These are phyloP conservation scores for Pelargonium nanum DNA, from an alignment of 345 rosid species.

Conservation along the genomic window DNA sequence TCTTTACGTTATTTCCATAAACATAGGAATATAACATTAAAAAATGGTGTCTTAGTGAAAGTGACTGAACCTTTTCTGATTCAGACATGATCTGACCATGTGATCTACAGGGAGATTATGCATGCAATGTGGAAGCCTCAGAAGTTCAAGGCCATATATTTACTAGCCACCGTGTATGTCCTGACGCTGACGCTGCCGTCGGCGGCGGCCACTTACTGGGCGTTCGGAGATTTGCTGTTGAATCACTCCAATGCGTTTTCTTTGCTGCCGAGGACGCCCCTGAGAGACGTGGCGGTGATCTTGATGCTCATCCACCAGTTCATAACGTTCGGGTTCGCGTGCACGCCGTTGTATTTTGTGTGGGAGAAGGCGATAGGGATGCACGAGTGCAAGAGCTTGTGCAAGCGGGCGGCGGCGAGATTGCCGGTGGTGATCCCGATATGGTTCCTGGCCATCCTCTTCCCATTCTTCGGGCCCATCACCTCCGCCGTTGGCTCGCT, in stretches of 20 bases:
- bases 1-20: not conserved
- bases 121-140: slow-evolving; percentile 43
- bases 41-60: slow-evolving; percentile 23
- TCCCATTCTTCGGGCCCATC: slow-evolving; percentile 34
- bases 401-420: slow-evolving; percentile 26
- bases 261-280: slow-evolving; percentile 20
- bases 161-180: slow-evolving; percentile 28
- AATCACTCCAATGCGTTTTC: slow-evolving; percentile 17
- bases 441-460: slow-evolving; percentile 32
- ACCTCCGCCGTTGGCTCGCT: slow-evolving; percentile 32
- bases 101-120: too few species aligned
- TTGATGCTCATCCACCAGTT: slow-evolving; percentile 36
- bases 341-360: slow-evolving; percentile 33
- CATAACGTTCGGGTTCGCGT: slow-evolving; percentile 33
- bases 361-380: slow-evolving; percentile 36
- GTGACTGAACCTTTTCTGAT: too few species aligned
- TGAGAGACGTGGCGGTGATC: slow-evolving; percentile 29
- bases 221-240: slow-evolving; percentile 24
- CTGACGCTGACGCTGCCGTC: slow-evolving; percentile 32
- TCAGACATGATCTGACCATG: too few species aligned
- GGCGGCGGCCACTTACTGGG: slow-evolving; percentile 29
- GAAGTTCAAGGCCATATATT: slow-evolving; percentile 29
- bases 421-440: slow-evolving; percentile 30
- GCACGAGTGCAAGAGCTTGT: slow-evolving; percentile 25
- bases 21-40: not conserved